A percentile compares a stretch with the other conserved stretches of the same genome.
phyloP scores from a whole-genome alignment of 768 basidiomycete species.

The Tulasnella sp. region DNA sequence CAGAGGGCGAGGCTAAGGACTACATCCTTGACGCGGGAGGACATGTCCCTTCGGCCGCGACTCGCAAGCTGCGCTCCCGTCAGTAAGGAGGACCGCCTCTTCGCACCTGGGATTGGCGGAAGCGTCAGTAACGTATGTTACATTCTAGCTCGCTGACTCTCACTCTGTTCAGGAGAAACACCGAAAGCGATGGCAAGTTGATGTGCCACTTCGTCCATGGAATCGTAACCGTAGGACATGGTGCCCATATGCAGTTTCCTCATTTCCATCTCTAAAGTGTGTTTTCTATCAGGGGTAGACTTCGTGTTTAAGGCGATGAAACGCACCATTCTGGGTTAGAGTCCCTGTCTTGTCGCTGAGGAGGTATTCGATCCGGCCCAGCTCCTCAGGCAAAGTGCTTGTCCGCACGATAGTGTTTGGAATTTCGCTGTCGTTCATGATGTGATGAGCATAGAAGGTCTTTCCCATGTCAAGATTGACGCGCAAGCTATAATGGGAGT shows the following conservation, averaged over 20 bases:
- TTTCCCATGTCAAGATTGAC: constrained; percentile 99
- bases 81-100: constrained; percentile 51
- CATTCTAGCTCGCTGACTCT: not conserved
- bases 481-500: constrained; percentile 59
- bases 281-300: not conserved
- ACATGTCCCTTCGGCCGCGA: constrained; percentile 90
- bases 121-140: not conserved
- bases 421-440: constrained; percentile 90
- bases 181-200: constrained; percentile 86
- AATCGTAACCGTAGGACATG: constrained; percentile 91
- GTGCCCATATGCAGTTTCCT: constrained; percentile 99
- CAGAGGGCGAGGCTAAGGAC: constrained; percentile 91
- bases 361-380: constrained; percentile 92
- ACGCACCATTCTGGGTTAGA: constrained; percentile 88
- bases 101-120: not conserved
- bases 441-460: constrained; percentile 93
- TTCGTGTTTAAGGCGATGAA: not conserved
- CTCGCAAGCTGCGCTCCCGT: constrained; percentile 81
- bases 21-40: constrained; percentile 85
- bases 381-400: constrained; percentile 94
- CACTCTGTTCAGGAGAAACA: constrained; percentile 54
- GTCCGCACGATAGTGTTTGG: constrained; percentile 94
- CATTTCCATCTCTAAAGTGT: constrained; percentile 94
- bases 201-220: constrained; percentile 98
- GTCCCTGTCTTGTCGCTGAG: constrained; percentile 98